phyloP scores from a whole-genome alignment of 805 yeast species.

The Metschnikowia noctiluminum region DNA sequence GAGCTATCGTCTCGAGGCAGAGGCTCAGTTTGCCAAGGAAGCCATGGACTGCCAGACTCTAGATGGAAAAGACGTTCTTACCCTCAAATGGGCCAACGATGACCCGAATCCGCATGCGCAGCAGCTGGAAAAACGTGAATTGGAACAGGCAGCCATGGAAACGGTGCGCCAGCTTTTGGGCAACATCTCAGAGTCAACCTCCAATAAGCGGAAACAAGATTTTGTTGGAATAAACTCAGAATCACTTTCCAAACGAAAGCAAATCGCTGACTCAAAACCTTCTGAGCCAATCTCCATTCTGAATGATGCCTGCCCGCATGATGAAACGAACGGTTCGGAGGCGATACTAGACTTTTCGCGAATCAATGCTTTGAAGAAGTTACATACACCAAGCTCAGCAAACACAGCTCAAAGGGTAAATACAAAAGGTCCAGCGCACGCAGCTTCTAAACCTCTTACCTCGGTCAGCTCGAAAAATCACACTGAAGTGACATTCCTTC shows the following conservation, averaged over 20 bases:
- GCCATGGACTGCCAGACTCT: constrained; percentile 86
- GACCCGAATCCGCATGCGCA: constrained; percentile 76
- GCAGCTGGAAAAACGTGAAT: constrained; percentile 43
- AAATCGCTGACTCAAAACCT: too few species aligned
- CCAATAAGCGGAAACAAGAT: too few species aligned
- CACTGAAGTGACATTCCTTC: too few species aligned
- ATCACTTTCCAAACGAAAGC: too few species aligned
- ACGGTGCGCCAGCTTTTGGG: constrained; percentile 46
- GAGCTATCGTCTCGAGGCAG: constrained; percentile 60
- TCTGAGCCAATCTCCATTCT: too few species aligned
- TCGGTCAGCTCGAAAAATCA: too few species aligned
- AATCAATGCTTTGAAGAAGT: constrained; percentile 1
- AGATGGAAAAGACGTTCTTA: constrained; percentile 57
- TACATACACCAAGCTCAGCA: not conserved
- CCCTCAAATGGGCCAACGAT: constrained; percentile 84
- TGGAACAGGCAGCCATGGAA: constrained; percentile 52
- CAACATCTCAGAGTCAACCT: not conserved
- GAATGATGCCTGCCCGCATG: too few species aligned
- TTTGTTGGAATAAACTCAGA: too few species aligned
- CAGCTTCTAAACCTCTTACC: too few species aligned
- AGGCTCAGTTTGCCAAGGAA: constrained; percentile 93
- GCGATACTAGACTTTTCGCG: constrained; percentile 2
- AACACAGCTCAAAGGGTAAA: too few species aligned
- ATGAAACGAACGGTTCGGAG: too few species aligned
- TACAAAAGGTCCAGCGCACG: too few species aligned